Base-by-base conservation (phyloP, 768 basidiomycete genomes). In the Lentinula aciculospora region DNA sequence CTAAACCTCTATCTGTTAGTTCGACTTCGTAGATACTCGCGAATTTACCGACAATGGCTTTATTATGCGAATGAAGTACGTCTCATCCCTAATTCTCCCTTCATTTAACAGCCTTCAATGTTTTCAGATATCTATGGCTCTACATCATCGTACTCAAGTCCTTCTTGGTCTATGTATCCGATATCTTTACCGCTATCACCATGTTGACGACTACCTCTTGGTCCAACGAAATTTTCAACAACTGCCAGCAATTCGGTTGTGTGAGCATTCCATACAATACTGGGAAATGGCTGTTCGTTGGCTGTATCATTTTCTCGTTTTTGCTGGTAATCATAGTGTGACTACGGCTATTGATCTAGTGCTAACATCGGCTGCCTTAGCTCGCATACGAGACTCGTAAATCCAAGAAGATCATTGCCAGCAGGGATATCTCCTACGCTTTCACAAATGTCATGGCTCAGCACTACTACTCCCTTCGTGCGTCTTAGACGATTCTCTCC, bases 361-460 rank as follows among this genome's bases (percentile, higher is more conserved):
- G 53, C 27, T 17, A 21, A 58, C 28, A 23, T 4, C 45, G 60
- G 66, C n/a, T 42, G 25, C 10, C 58, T 12, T 61, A 94, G 94
- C 74, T 98, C 63, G 90, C 85, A 6, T 99, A 98, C 71, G 97
- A 99, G 69, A 81, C 86, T 1, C 84, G 86, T 70, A 98, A 98
- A 72, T 68, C 96, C 23, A 90, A 93, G 74, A 91, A 89, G 72
- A 97, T 99, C 69, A 89, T 99, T 68, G 85, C 85, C 34, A 94
- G 92, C 68, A 85, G 94, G 63, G 97, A 99, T 71, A 98, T 99
- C 60, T 94, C 94, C 27, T 98, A 94, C 67, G 93, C 95, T 34
- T 98, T 96, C 76, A 98, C 97, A 64, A 98, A 98, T 68, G 83
- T 98, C 67, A 88, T 97, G 86, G 92, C 93, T 57, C 92, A 98